Evolutionary conservation across 2,329 filamentous ascomycete genomes (phyloP).

Genomic region (Botrytis byssoidea): DNA sequence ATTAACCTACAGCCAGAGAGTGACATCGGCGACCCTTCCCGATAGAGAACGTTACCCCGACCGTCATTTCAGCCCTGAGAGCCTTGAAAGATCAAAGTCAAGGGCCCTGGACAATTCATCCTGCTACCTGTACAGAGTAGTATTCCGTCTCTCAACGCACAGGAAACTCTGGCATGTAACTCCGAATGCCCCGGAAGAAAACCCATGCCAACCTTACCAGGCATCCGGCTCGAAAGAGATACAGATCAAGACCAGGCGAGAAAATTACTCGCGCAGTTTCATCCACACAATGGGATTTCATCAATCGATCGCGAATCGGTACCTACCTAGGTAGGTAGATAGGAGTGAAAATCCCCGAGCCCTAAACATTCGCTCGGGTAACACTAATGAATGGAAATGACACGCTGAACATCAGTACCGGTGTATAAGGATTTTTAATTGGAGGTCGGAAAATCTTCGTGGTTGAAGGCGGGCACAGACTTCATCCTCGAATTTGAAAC

Average conservation of each 20-base stretch:
- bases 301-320: neutral
- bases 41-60: neutral
- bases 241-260: neutral
- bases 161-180: neutral
- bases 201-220: neutral
- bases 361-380: neutral
- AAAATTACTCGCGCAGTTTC: neutral
- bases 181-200: neutral
- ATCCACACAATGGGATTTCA: neutral
- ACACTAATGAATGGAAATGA: neutral
- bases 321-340: neutral
- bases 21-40: conserved; percentile 11
- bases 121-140: neutral
- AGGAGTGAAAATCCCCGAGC: neutral
- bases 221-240: neutral
- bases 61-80: neutral
- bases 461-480: neutral
- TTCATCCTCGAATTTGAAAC: neutral
- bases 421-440: neutral
- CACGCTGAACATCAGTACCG: neutral
- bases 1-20: neutral
- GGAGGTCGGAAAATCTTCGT: neutral
- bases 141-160: neutral
- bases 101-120: neutral
- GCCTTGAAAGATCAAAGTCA: neutral